Evolutionary conservation across 2,329 filamentous ascomycete genomes (phyloP).

Genomic region (Fusarium lateritium): DNA sequence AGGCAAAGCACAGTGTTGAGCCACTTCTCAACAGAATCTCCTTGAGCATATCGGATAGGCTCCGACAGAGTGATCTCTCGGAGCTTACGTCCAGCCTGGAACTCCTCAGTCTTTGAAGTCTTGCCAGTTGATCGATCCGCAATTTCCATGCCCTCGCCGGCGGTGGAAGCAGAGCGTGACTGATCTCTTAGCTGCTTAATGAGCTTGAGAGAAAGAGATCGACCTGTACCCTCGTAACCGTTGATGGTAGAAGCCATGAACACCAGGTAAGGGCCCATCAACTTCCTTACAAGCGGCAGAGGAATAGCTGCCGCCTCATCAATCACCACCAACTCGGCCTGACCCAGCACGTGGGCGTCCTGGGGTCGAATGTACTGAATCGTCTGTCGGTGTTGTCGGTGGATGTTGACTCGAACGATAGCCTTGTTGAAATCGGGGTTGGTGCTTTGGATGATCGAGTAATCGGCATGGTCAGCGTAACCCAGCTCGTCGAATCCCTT

Average conservation of each 20-base stretch:
- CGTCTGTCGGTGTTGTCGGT: slow-evolving; percentile 94
- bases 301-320: slow-evolving; percentile 98
- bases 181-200: slow-evolving; percentile 98
- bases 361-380: slow-evolving; percentile 99
- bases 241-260: slow-evolving; percentile 99
- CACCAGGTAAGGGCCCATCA: slow-evolving; percentile 96
- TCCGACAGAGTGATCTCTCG: slow-evolving; percentile 94
- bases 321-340: slow-evolving; percentile 95
- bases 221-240: slow-evolving; percentile 96
- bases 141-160: slow-evolving; percentile 73
- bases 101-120: slow-evolving; percentile 74
- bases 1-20: slow-evolving; percentile 94
- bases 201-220: slow-evolving; percentile 94
- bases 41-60: slow-evolving; percentile 93
- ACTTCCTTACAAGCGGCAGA: slow-evolving; percentile 88
- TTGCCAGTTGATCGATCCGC: slow-evolving; percentile 86
- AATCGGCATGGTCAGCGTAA: slow-evolving; percentile 96
- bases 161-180: slow-evolving; percentile 75
- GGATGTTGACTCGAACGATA: slow-evolving; percentile 96
- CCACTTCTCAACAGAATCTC: slow-evolving; percentile 95
- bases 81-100: slow-evolving; percentile 80
- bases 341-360: slow-evolving; percentile 93
- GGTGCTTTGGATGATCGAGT: slow-evolving; percentile 97
- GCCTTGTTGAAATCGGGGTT: slow-evolving; percentile 99
- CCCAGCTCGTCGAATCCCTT: slow-evolving; percentile 96